Base-by-base conservation (phyloP, 768 basidiomycete species). In the Lactarius trivialis region DNA sequence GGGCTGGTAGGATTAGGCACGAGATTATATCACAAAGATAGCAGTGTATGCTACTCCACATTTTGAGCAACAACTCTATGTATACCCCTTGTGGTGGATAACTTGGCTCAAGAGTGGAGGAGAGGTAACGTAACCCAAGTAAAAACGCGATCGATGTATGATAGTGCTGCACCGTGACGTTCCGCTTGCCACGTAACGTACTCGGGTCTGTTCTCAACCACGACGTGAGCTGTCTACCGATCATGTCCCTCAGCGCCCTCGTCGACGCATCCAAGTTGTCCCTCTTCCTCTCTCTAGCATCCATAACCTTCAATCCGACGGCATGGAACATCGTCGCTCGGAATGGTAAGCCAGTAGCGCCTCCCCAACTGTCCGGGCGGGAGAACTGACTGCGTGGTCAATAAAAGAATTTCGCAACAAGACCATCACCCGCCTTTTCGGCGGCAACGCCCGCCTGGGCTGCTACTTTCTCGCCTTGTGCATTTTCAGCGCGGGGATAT, bases 301-400 rank as follows among this genome's bases (percentile, higher is more conserved):
- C 88, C 61, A 91, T 96, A 54, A 70, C 84, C 2, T 98, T 98
- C 78, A 98, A 98, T 69, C 96, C 96, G 0, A 85, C 86, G 1
- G 93, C 88, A 61, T 99, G 96, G 96, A 99, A 99, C 74, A 85
- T 93, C 65, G 85, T 95, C 32, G 96, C 96, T 28, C 86, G 85
- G 60, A 93, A 95, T 76, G 93, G 93, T 93, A 65, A 54, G 84
- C 76, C 30, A 12, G 45, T 14, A 21, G 24, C 7, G 12, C 50
- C 32, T 0, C 14, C 2, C n/a, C 45, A 11, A 36, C 32, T 17
- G 19, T 12, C 59, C 32, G 32, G 81, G 79, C 81, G 30, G 30
- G 30, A 71, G 34, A n/a, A 53, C 50, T 32, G 34, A 50, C 26
- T 24, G 32, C 34, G 33, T 21, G 50, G 17, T 3, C 30, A 30